Percentiles rank a stretch among this genome's conserved stretches.
Conservation (phyloP, 169 alveolate species). For the Eimeria acervulina region DNA sequence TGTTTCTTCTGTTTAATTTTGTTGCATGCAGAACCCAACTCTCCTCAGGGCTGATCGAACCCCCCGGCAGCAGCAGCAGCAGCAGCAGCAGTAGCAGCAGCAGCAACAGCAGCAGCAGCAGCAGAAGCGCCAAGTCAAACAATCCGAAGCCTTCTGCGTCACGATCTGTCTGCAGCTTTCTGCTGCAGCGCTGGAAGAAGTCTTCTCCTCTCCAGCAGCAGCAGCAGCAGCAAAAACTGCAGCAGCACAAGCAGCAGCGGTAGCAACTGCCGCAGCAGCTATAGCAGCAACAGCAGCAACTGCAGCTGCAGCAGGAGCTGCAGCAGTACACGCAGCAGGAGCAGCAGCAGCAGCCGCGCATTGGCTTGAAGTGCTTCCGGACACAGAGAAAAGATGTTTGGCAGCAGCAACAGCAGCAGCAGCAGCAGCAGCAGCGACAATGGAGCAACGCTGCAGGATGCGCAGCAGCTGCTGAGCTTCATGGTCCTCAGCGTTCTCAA, state of each 20-base stretch:
- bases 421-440: neutral
- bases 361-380: too few species aligned
- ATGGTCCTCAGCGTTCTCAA: neutral
- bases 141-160: constrained; percentile 87
- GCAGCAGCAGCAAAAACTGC: neutral
- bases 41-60: too few species aligned
- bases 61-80: constrained; percentile 56
- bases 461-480: constrained; percentile 46
- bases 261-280: too few species aligned
- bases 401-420: neutral
- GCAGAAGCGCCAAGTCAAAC: constrained; percentile 70
- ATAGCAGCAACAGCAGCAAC: too few species aligned
- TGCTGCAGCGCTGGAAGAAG: neutral
- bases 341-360: neutral
- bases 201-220: neutral
- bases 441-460: neutral
- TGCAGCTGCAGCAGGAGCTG: too few species aligned
- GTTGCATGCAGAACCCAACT: too few species aligned
- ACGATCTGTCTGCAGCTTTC: constrained; percentile 86
- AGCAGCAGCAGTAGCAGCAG: constrained; percentile 88
- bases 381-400: neutral
- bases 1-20: too few species aligned
- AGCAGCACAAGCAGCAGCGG: too few species aligned
- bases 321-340: neutral
- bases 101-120: constrained; percentile 83